Evolutionary conservation across 1,139 yeast genomes (phyloP), one percentile per base, ranked within the genome.

Genomic region (Chernovozyma aurita): DNA sequence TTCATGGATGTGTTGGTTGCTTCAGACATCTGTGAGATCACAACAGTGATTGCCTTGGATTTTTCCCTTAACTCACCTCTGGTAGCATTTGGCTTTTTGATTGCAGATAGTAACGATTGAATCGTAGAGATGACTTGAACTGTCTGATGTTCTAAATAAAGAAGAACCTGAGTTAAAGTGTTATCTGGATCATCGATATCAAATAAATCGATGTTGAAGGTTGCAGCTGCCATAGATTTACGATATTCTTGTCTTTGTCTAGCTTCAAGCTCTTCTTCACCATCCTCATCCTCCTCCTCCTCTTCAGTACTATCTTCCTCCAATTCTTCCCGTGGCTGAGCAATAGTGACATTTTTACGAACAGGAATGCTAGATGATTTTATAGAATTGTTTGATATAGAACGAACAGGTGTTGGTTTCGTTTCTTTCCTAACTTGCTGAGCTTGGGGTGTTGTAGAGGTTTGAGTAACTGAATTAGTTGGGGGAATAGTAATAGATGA

Each of bases 131-230:
- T 92, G 2, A 92, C 97, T 49, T 85, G 85, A 24, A 85, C 92
- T 0, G 97, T 90, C 62, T 90, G 96, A 58, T 87, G 95, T 56
- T 92, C 98, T 52, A 92, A 70, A 57, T 87, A 92, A 32, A 82
- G 73, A 48, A 88, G 76, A 39, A 92, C 79, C 52, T 88, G 95
- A 4, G 87, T 78, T 42, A 90, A 73, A 0, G 96, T 85, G 55
- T 85, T 85, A 50, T 87, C 96, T 2, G 95, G 95, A 55, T 85
- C 86, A 44, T 78, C 84, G 41, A 85, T 80, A 59, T 85, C 87
- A 59, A 85, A 86, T 33, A 79, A 75, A 40, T 81, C 84, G 34
- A 84, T 70, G 55, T 82, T 82, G 60, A 82, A 83, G 0, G 73
- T 66, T 6, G 75, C 74, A 1, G 76, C 76, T 2, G 76, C 76